Percentiles rank a stretch among this genome's conserved stretches.
Conservation (phyloP, 1,284 basidiomycete species). For the Exobasidium cylindrosporum region DNA sequence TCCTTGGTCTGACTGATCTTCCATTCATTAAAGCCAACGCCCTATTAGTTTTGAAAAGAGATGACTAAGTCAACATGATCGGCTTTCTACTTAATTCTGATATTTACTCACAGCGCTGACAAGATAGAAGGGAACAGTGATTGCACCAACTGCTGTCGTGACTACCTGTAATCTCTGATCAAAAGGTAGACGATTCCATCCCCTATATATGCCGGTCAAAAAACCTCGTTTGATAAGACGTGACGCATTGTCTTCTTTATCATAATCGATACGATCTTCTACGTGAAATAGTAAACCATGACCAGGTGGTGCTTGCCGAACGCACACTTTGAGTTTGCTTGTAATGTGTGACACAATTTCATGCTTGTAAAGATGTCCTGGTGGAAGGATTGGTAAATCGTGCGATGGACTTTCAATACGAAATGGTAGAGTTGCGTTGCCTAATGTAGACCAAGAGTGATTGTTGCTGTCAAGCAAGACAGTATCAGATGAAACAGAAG, state of each 20-base stretch:
- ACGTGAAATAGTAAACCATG: neutral
- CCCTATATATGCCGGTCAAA: neutral
- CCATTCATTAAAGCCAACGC: neutral
- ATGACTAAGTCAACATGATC: neutral
- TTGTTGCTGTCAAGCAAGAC: too few relatives aligned
- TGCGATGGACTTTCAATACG: neutral
- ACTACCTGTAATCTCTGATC: constrained; percentile 3
- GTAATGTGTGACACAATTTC: neutral
- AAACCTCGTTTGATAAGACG: neutral
- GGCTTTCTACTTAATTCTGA: neutral
- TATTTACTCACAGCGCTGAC: neutral
- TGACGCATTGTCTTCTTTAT: neutral
- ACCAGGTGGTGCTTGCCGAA: neutral
- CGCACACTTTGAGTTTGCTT: neutral
- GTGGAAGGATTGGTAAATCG: too few relatives aligned
- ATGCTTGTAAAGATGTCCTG: neutral
- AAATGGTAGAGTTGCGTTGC: too few relatives aligned
- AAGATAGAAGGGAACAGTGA: neutral
- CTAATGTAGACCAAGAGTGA: too few relatives aligned
- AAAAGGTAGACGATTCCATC: neutral
- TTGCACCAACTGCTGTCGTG: neutral
- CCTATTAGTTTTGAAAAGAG: neutral
- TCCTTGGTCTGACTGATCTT: neutral
- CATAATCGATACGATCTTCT: neutral
- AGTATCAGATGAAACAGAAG: too few relatives aligned